Evolutionary conservation across 75 land plant genomes (phyloP), one percentile per base, ranked within the genome.

Genomic region (Chamaecyparis obtusa): DNA sequence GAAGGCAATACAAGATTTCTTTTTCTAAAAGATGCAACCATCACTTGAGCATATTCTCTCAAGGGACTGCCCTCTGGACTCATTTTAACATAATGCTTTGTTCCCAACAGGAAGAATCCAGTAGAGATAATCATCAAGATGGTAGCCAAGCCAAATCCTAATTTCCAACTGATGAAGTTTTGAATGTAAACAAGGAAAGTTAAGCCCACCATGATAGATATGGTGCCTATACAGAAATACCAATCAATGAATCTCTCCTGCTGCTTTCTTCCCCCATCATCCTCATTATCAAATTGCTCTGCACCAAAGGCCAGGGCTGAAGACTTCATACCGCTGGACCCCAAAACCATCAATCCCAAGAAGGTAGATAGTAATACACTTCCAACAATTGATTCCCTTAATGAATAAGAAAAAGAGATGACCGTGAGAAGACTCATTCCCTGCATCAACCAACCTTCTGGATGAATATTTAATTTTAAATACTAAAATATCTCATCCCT

Each of bases 121-220:
- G 89, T 57, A 6, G 93, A 87, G 0, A 92, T 1, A 3, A 89
- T n/a, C 95, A 95, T 95, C 15, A 94, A 89, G 35, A 87, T 64
- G 10, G 92, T 91, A 33, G 96, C 94, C 30, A 96, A 88, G 13
- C 93, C 96, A 88, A 92, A 95, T 0, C 98, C 98, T 71, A 90
- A 86, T 67, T 54, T 89, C 96, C 96, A 96, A 39, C 95, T 36
- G n/a, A 89, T 46, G 9, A 10, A 1, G 33, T 3, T 13, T 32
- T 75, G 41, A 4, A 89, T 57, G 83, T 89, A 89, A 9, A 89
- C 85, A 17, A 87, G 37, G 19, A 83, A 3, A n/a, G 85, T 84
- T 17, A 57, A 8, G 36, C 33, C 86, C n/a, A 87, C 15, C 57
- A 87, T 33, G 19, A 55, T 8, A 33, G 85, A 43, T 13, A 60